Evolutionary conservation across 805 yeast species (phyloP).

Genomic region (Wickerhamomyces alni): DNA sequence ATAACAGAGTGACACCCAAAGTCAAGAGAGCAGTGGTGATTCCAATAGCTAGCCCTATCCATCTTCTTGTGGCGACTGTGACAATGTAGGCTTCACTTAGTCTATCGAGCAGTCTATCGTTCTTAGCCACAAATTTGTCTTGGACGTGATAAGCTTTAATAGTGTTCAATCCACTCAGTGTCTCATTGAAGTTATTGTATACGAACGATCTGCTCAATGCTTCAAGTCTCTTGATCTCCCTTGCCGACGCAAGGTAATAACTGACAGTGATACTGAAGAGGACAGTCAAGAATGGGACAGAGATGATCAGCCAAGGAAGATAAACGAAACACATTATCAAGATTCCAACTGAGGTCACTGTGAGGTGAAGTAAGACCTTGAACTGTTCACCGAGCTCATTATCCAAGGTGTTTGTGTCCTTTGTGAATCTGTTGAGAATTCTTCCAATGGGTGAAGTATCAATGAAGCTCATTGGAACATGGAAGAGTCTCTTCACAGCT

Average conservation of each 20-base stretch:
- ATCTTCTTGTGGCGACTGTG: conserved; percentile 57
- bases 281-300: conserved; percentile 44
- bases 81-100: conserved; percentile 63
- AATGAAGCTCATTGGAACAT: conserved; percentile 73
- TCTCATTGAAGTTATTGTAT: conserved; percentile 65
- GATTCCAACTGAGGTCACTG: conserved; percentile 47
- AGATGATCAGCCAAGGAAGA: conserved; percentile 69
- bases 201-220: conserved; percentile 64
- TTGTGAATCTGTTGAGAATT: conserved; percentile 73
- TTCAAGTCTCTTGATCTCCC: conserved; percentile 75
- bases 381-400: conserved; percentile 65
- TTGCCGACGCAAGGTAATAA: conserved; percentile 61
- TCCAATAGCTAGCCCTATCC: conserved; percentile 60
- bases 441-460: conserved; percentile 84
- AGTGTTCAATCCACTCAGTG: conserved; percentile 55
- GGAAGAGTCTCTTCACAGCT: conserved; percentile 51
- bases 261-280: conserved; percentile 38
- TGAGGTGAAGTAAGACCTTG: conserved; percentile 43
- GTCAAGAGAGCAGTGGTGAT: conserved; percentile 41
- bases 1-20: conserved; percentile 49
- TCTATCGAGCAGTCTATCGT: conserved; percentile 40
- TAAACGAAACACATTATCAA: conserved; percentile 59
- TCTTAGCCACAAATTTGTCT: conserved; percentile 38
- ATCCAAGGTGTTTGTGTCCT: conserved; percentile 76
- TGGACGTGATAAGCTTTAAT: conserved; percentile 51